Conservation (phyloP, 2,329 filamentous ascomycete species). For the Amesomyces nigricolor region DNA sequence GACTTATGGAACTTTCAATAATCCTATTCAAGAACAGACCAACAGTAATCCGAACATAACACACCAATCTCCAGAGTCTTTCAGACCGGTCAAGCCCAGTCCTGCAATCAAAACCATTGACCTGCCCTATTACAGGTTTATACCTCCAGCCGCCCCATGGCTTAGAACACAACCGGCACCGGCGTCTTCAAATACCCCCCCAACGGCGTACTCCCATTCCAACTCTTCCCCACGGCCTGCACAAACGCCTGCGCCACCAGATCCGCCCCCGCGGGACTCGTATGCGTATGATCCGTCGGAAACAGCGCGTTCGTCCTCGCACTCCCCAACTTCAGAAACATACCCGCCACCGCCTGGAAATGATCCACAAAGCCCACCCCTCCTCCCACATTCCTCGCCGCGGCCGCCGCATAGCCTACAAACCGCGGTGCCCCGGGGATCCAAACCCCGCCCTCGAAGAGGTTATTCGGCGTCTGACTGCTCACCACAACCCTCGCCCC, state of each 20-base stretch:
- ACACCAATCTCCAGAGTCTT: too few relatives aligned
- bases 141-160: neutral
- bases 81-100: too few relatives aligned
- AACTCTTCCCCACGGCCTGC: slow-evolving; percentile 37
- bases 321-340: slow-evolving; percentile 44
- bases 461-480: slow-evolving; percentile 56
- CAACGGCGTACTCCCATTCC: slow-evolving; percentile 29
- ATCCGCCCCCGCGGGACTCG: slow-evolving; percentile 48
- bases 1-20: too few relatives aligned
- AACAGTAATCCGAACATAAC: too few relatives aligned
- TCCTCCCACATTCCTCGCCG: slow-evolving; percentile 38
- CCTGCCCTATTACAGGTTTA: neutral
- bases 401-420: slow-evolving; percentile 42
- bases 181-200: slow-evolving; percentile 23
- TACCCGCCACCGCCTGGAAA: slow-evolving; percentile 46
- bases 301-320: slow-evolving; percentile 45
- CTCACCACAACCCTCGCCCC: slow-evolving; percentile 57
- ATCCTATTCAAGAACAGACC: too few relatives aligned
- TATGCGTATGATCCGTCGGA: slow-evolving; percentile 57
- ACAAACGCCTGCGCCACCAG: slow-evolving; percentile 52
- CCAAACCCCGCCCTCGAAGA: slow-evolving; percentile 52
- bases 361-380: slow-evolving; percentile 53
- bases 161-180: slow-evolving; percentile 25
- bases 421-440: slow-evolving; percentile 46
- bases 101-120: too few relatives aligned